phyloP scores from a whole-genome alignment of 1,284 basidiomycete species.

The Cutaneotrichosporon cyanovorans region DNA sequence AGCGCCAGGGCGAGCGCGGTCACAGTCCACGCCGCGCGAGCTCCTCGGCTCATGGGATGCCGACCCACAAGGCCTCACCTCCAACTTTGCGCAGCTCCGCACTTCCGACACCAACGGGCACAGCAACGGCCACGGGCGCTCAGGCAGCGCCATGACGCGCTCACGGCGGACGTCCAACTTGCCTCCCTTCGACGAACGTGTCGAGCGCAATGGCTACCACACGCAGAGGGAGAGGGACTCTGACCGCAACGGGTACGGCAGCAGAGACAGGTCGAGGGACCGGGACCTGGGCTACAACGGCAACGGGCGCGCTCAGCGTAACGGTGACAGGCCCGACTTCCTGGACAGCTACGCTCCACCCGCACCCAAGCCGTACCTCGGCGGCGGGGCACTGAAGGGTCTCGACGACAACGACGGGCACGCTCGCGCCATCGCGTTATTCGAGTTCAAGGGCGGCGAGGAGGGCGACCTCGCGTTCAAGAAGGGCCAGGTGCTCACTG shows the following conservation, averaged over 20 bases:
- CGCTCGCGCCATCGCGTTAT: constrained; percentile 69
- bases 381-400: constrained; percentile 14
- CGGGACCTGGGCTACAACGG: neutral
- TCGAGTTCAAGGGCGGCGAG: constrained; percentile 66
- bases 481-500: constrained; percentile 72
- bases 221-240: neutral
- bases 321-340: too few relatives aligned
- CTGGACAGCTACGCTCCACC: constrained; percentile 12
- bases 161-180: neutral
- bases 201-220: too few relatives aligned
- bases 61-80: constrained; percentile 28
- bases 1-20: too few relatives aligned
- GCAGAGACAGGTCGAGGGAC: neutral
- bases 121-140: neutral
- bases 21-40: constrained; percentile 10
- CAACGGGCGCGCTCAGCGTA: too few relatives aligned
- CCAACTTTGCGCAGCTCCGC: constrained; percentile 23
- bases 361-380: constrained; percentile 2
- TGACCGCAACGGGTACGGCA: constrained; percentile 2
- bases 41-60: constrained; percentile 33
- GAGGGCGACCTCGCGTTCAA: constrained; percentile 72
- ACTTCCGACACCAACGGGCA: constrained; percentile 1
- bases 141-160: neutral
- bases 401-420: constrained; percentile 34
- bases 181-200: too few relatives aligned